Evolutionary conservation across 2,329 filamentous ascomycete species (phyloP), one percentile per base, ranked within the genome.

Genomic region (Calonectria hongkongensis): DNA sequence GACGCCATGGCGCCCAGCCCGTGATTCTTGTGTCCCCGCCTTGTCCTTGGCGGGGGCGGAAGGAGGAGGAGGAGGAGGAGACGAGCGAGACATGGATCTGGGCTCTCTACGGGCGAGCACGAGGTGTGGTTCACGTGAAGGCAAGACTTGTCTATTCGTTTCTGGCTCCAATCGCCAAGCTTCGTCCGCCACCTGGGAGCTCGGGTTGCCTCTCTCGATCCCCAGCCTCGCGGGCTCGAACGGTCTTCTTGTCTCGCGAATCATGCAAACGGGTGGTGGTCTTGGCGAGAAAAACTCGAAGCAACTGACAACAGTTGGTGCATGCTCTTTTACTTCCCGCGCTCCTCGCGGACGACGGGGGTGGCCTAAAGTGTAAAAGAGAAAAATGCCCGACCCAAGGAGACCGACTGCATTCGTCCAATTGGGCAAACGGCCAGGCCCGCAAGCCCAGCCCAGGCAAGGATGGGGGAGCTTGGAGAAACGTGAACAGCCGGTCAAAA

Each of bases 201-300:
- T 60, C 54, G 70, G 69, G 13, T 63, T 74, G 43, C 74, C 66
- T 63, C 16, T 74, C 64, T 77, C n/a, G 58, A n/a, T 16, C 18
- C 45, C 45, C 43, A 50, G 27, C 62, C 43, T 48, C 45, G 28
- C 45, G 21, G 54, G 54, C 25, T 60, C 16, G 39, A 58, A 41
- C 45, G 41, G 36, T 41, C 21, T 58, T 21, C 27, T 54, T 21
- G 58, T 36, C 33, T 58, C 47, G 25, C 47, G 66, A 70, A 72
- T 70, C 72, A 66, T 73, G 70, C 30, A 41, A 56, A 71, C 28
- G 39, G 48, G 54, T 65, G 25, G 48, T 50, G 39, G 51, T 60
- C 41, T 41, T 60, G 54, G 54, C 54, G 54, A 25, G 21, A 21
- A 21, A 21, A 33, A 21, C n/a, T n/a, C 21, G 18, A n/a, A 45